Conservation (phyloP, 2,329 filamentous ascomycete genomes). For the Botrytis fragariae region DNA sequence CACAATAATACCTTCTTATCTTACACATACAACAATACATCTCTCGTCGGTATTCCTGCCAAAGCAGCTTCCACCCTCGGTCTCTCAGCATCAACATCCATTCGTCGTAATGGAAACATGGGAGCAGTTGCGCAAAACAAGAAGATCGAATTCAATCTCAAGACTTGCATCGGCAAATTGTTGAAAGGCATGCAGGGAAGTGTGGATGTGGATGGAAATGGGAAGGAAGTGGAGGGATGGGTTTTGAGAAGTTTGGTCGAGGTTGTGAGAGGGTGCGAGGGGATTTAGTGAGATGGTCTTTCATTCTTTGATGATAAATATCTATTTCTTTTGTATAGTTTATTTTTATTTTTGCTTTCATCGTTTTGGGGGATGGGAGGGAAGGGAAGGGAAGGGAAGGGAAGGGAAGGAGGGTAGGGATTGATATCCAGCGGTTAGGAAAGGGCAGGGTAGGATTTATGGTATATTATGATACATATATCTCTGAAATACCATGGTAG, state of each 20-base stretch:
- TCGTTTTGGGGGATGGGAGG: neutral
- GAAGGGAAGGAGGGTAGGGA: neutral
- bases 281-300: neutral
- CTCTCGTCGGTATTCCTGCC: slow-evolving; percentile 20
- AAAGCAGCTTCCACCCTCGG: slow-evolving; percentile 26
- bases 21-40: slow-evolving; percentile 5
- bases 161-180: slow-evolving; percentile 16
- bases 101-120: neutral
- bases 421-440: neutral
- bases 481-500: neutral
- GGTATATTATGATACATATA: neutral
- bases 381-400: neutral
- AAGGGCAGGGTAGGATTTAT: too few relatives aligned
- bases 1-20: neutral
- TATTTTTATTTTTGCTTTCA: neutral
- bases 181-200: slow-evolving; percentile 20
- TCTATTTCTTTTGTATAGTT: neutral
- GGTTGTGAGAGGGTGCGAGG: slow-evolving; percentile 25
- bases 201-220: neutral
- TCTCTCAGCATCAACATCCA: neutral
- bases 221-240: slow-evolving; percentile 15
- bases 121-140: neutral
- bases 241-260: slow-evolving; percentile 23
- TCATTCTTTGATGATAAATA: neutral
- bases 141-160: slow-evolving; percentile 14